Base-by-base conservation (phyloP, 805 yeast genomes). In the Deakozyma indianensis region DNA sequence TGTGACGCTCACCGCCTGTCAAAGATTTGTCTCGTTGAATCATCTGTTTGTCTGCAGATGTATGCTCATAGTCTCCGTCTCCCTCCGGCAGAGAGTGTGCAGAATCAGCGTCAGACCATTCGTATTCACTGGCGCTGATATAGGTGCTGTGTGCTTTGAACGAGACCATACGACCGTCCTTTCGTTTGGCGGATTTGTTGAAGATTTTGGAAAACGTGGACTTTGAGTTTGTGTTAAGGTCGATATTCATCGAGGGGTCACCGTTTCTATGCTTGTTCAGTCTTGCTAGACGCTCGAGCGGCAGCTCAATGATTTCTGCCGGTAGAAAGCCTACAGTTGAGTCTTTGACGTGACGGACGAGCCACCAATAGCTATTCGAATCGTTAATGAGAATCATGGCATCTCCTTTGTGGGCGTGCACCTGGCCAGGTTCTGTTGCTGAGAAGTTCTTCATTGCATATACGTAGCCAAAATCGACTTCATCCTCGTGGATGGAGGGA, bases 301-400 rank as follows among this genome's bases (percentile, higher is more conserved):
- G 87, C 0, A 95, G 85, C 62, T 92, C 98, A 29, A 92, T 66
- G 47, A 92, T 77, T 60, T 92, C 98, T 1, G 96, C 97, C 1
- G 98, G 98, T 1, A 94, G 94, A 67, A 88, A 92, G 1, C 98
- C 98, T 45, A 90, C 78, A 52, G 78, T 73, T 2, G 79, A 79
- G 58, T 78, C 83, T 41, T 59, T 62, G 38, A 68, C 67, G 49
- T 70, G 59, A 55, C 73, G 61, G 53, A 92, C 90, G 9, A 90
- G 68, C 97, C 98, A 92, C 98, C 98, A 92, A 64, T 92, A 92
- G 49, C 84, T 74, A 63, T 92, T 96, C 43, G 83, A 79, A 57
- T 92, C 98, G 57, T 86, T 87, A 28, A 92, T 65, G 18, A 92
- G 65, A 41, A 74, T 68, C 51, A 94, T 90, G 1, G 94, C 79